These are phyloP conservation scores for Ascochyta pisi DNA, from an alignment of 2,329 filamentous ascomycete species.

Conservation along the genomic window DNA sequence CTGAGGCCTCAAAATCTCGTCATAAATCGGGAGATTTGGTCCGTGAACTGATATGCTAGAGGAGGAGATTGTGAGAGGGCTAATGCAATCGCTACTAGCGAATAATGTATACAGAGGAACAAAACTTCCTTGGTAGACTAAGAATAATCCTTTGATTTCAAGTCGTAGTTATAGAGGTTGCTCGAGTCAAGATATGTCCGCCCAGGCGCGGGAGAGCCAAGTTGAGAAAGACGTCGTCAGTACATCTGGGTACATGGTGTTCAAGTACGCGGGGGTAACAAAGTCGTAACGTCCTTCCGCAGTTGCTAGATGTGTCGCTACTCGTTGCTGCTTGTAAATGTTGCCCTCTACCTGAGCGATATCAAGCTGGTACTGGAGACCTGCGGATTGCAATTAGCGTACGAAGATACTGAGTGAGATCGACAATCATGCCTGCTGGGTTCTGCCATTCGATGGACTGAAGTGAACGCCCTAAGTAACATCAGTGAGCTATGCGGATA, in stretches of 20 bases:
- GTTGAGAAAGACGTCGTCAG: constrained; percentile 44
- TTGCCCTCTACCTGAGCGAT: constrained; percentile 46
- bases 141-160: background rate
- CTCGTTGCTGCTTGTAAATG: constrained; percentile 46
- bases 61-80: background rate
- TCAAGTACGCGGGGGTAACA: constrained; percentile 63
- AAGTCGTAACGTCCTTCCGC: constrained; percentile 73
- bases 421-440: constrained; percentile 47
- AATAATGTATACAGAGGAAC: background rate
- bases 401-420: background rate
- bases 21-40: background rate
- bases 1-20: no score
- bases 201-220: constrained; percentile 51
- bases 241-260: constrained; percentile 53
- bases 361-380: constrained; percentile 58
- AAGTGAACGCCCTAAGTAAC: constrained; percentile 36
- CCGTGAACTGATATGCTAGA: background rate
- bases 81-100: background rate
- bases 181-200: constrained; percentile 34
- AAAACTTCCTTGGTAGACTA: background rate
- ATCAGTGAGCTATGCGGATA: constrained; percentile 14
- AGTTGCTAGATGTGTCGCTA: constrained; percentile 71
- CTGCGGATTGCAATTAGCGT: constrained; percentile 20
- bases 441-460: constrained; percentile 52
- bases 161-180: no score